A percentile compares a stretch with the other conserved stretches of the same genome.
phyloP scores from a whole-genome alignment of 768 basidiomycete genomes.

The Fistulinella prunicolor region DNA sequence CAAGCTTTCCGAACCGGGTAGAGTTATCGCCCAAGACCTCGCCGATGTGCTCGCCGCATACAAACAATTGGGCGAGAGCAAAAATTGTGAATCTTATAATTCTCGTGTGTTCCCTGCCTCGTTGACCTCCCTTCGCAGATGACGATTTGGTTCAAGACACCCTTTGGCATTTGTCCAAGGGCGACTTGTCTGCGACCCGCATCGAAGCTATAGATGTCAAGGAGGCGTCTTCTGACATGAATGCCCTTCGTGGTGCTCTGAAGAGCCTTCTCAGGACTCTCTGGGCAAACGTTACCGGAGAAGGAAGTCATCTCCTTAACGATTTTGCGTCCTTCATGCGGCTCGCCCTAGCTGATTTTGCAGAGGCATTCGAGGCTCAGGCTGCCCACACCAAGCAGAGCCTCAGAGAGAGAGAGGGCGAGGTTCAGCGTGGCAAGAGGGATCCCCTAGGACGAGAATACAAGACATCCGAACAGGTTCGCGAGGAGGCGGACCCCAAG shows the following conservation, averaged over 20 bases:
- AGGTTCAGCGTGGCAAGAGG: conserved; percentile 59
- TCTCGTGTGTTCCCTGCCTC: not conserved
- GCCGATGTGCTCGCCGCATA: conserved; percentile 56
- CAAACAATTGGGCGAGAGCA: conserved; percentile 49
- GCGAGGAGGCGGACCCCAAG: conserved; percentile 46
- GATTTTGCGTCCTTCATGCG: conserved; percentile 67
- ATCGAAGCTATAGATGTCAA: conserved; percentile 39
- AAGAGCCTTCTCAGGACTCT: conserved; percentile 49
- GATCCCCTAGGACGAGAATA: conserved; percentile 55
- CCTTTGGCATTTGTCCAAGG: conserved; percentile 60
- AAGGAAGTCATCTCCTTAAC: conserved; percentile 50
- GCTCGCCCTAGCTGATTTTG: conserved; percentile 62
- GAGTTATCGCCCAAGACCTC: conserved; percentile 47
- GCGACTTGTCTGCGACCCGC: conserved; percentile 43
- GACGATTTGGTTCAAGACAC: conserved; percentile 66
- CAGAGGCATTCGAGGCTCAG: conserved; percentile 52
- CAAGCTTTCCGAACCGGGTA: conserved; percentile 55
- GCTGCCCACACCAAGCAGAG: conserved; percentile 51
- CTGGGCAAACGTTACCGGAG: conserved; percentile 51
- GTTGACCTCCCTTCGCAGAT: conserved; percentile 34
- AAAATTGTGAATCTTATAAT: conserved; percentile 45
- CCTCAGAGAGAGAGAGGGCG: conserved; percentile 53
- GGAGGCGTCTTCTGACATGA: conserved; percentile 48
- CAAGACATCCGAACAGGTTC: conserved; percentile 40
- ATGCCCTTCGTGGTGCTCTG: conserved; percentile 48